Evolutionary conservation across 345 rosid species (phyloP), one percentile per base, ranked within the genome.

Genomic region (Hevea brasiliensis): DNA sequence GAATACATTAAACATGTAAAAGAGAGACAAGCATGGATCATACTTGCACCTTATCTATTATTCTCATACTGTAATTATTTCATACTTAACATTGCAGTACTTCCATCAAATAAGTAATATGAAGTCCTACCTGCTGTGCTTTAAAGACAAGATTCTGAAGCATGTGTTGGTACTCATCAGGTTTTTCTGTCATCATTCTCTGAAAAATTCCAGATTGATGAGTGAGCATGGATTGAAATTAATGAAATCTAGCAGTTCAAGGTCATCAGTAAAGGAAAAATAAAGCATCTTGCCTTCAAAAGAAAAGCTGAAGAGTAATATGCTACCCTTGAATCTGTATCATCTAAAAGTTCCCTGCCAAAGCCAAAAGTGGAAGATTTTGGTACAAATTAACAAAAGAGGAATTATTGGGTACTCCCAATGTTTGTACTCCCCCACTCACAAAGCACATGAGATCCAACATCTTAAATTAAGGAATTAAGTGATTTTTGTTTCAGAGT

Each of bases 111-210:
- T 55, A 41, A 32, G 59, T 44, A 12, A 20, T 68, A 51, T 21
- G 60, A 32, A 9, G 7, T 15, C 35, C 56, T 81, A 92, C 99
- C 98, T 95, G 99, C 78, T 95, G 99, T 66, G 99, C 99, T 84
- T 87, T 92, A 75, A 87, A 87, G 72, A 95, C 87, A 61, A 92
- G 99, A 84, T 88, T 92, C 83, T 95, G 97, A 69, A 95, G 93
- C 98, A 91, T 89, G 84, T 84, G 88, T 72, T 95, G 94, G 85
- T 95, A 95, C 77, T 89, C 92, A 66, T 92, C 98, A 65, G 97
- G 98, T 67, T 87, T 86, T 81, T 91, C 96, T n/a, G 96, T 92
- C 98, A 92, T 95, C 99, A 95, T 95, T 82, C 97, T 89, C 98
- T 95, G 89, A 79, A 78, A 80, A 65, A 76, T 51, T 12, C 56